A percentile compares a stretch with the other conserved stretches of the same genome.
Evolutionary conservation across 306 rosid genomes (phyloP).

Genomic region (Trifolium subterraneum): DNA sequence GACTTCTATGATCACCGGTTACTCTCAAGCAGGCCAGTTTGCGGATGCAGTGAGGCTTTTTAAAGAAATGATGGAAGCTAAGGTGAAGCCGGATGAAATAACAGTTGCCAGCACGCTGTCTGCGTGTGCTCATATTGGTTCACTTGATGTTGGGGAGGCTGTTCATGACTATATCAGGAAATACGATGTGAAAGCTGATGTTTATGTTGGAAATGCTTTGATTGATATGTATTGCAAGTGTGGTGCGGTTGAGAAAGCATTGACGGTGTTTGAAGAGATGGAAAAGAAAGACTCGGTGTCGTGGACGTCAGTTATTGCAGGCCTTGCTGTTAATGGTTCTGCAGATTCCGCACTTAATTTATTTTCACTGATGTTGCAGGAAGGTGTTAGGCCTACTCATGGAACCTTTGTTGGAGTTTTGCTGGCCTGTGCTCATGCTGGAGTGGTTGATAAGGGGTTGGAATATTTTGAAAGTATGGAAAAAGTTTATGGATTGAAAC

Average conservation of each 20-base stretch:
- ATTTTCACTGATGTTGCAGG: slow-evolving; percentile 69
- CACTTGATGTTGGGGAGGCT: slow-evolving; percentile 77
- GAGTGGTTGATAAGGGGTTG: slow-evolving; percentile 79
- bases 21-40: slow-evolving; percentile 72
- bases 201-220: slow-evolving; percentile 78
- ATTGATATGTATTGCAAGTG: slow-evolving; percentile 91
- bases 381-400: slow-evolving; percentile 66
- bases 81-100: slow-evolving; percentile 73
- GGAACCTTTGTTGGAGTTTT: slow-evolving; percentile 79
- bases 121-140: slow-evolving; percentile 91
- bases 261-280: slow-evolving; percentile 72
- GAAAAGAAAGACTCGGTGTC: slow-evolving; percentile 66
- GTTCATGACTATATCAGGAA: slow-evolving; percentile 57
- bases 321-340: slow-evolving; percentile 86
- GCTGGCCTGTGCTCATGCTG: slow-evolving; percentile 83
- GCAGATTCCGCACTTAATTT: slow-evolving; percentile 65
- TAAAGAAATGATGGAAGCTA: slow-evolving; percentile 77
- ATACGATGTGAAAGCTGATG: slow-evolving; percentile 64
- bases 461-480: slow-evolving; percentile 76
- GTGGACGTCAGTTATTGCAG: slow-evolving; percentile 76
- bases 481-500: slow-evolving; percentile 63
- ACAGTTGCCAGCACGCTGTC: slow-evolving; percentile 77
- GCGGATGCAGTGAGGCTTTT: slow-evolving; percentile 71
- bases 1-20: slow-evolving; percentile 80
- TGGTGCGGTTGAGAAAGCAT: slow-evolving; percentile 77